Evolutionary conservation across 2,329 filamentous ascomycete genomes (phyloP), one percentile per base, ranked within the genome.

Genomic region (Aspergillus sojae): DNA sequence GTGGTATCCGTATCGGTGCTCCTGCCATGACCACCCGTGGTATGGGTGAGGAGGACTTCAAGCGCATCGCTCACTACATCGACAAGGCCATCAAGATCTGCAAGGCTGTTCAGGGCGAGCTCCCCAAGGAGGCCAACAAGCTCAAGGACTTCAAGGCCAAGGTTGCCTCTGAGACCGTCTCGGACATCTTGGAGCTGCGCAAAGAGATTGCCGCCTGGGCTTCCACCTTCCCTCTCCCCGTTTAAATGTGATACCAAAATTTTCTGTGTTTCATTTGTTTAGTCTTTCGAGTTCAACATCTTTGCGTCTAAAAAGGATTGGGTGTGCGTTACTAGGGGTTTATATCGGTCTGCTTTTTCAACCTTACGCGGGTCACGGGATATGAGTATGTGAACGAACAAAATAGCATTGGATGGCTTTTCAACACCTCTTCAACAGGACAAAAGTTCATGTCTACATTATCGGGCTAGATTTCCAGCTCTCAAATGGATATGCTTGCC

Each of bases 101-200:
- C 86, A 93, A 93, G 87, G 89, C 94, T 76, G 85, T 96, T 73
- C 95, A 98, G 85, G 85, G 78, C 64, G 83, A 86, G 68, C 88
- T 98, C 28, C 94, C 95, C 79, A 97, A 97, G 89, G 91, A 95
- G 81, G 93, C 92, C 75, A 99, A 98, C 89, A 97, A 96, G 89
- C 92, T 96, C 80, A 98, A 98, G 89, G 95, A 99, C 86, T 98
- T 99, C 91, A 96, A 94, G 87, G 89, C 88, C 78, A 94, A 93
- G 87, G 92, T 97, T 66, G 88, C 91, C 63, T 83, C 85, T 70
- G 94, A 93, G 68, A 87, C 90, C 75, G 85, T 96, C 56, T 81
- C 87, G 65, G 91, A 94, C 84, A 94, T 99, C 82, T 89, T 91
- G 78, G 87, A 86, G 71, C 86, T 97, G 78, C 91, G 89, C 84